Conservation (phyloP, 225 moss, liverwort and hornwort genomes). For the Pleurozium schreberi region DNA sequence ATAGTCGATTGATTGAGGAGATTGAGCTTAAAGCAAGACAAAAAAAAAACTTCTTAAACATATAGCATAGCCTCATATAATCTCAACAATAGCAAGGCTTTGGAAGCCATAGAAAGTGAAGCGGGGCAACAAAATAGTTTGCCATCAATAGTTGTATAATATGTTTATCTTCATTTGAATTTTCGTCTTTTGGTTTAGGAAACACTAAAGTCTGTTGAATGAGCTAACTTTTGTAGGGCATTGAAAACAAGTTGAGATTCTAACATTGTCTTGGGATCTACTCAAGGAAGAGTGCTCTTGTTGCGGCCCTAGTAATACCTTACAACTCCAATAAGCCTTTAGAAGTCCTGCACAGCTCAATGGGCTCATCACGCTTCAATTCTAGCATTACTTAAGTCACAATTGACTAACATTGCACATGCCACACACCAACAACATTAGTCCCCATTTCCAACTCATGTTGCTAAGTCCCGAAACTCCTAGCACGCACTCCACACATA, state of each 20-base stretch:
- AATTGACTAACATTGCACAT: no score
- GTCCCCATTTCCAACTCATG: no score
- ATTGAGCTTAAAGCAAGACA: accelerated
- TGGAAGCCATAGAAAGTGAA: neutral
- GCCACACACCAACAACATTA: no score
- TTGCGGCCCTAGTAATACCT: no score
- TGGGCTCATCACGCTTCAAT: no score
- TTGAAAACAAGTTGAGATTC: accelerated
- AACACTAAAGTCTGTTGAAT: accelerated
- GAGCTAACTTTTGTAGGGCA: neutral
- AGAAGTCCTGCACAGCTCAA: no score
- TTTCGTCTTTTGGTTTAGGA: accelerated
- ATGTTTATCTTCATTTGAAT: neutral
- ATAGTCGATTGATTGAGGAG: neutral
- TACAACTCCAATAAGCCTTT: no score
- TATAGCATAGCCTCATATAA: accelerated
- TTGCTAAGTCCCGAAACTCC: no score
- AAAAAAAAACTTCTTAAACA: neutral
- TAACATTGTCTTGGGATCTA: accelerated
- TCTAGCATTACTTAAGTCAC: no score
- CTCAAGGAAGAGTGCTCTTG: accelerated
- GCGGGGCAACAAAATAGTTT: accelerated
- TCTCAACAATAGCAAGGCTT: accelerated
- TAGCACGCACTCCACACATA: no score
- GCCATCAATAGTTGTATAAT: neutral